Percentiles rank a stretch among this genome's conserved stretches.
phyloP scores from a whole-genome alignment of 805 yeast species.

The Dipodascopsis uninucleata region DNA sequence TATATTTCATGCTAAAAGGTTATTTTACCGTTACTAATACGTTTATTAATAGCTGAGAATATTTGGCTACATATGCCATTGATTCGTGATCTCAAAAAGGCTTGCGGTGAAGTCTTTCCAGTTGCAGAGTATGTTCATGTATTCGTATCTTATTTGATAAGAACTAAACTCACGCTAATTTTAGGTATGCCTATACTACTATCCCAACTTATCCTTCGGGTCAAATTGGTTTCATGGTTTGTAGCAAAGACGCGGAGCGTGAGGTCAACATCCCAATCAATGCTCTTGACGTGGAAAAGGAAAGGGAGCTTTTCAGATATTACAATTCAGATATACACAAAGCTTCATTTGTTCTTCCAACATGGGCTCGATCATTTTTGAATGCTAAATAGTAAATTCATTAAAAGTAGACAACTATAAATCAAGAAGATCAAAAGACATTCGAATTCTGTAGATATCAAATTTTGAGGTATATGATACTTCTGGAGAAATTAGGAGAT shows the following conservation, averaged over 20 bases:
- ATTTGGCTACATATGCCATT: slow-evolving; percentile 88
- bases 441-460: neutral
- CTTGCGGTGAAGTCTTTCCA: slow-evolving; percentile 83
- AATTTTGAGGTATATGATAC: no score
- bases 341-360: slow-evolving; percentile 89
- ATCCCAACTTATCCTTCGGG: slow-evolving; percentile 98
- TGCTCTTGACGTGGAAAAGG: slow-evolving; percentile 57
- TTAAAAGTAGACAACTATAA: neutral
- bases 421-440: neutral
- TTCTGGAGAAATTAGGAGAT: no score
- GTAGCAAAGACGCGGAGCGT: slow-evolving; percentile 67
- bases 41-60: slow-evolving; percentile 56
- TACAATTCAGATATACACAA: slow-evolving; percentile 80
- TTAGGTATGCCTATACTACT: slow-evolving; percentile 72
- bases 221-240: slow-evolving; percentile 96
- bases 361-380: slow-evolving; percentile 68
- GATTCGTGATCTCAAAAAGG: slow-evolving; percentile 75
- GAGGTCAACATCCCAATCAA: slow-evolving; percentile 69
- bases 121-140: slow-evolving; percentile 52
- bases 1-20: slow-evolving; percentile 1
- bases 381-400: slow-evolving; percentile 22
- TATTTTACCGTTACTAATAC: slow-evolving; percentile 33
- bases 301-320: slow-evolving; percentile 65
- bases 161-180: neutral
- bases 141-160: no score